Conservation (phyloP, 2,329 filamentous ascomycete genomes). For the Knufia petricola region DNA sequence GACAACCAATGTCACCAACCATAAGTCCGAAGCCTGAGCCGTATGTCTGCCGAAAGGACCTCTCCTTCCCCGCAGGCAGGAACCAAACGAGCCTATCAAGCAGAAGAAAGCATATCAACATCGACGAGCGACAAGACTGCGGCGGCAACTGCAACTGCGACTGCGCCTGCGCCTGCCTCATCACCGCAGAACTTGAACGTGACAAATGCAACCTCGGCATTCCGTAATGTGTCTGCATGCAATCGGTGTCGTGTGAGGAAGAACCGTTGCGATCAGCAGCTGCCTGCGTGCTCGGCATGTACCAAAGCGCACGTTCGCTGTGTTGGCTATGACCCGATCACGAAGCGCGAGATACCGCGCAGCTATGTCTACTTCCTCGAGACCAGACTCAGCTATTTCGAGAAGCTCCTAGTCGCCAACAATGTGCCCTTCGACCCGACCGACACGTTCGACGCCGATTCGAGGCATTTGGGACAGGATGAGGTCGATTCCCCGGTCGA, state of each 20-base stretch:
- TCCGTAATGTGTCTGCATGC: slow-evolving; percentile 86
- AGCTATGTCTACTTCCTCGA: slow-evolving; percentile 94
- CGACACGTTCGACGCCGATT: slow-evolving; percentile 52
- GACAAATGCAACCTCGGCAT: slow-evolving; percentile 42
- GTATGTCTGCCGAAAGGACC: slow-evolving; percentile 15
- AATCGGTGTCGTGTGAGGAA: slow-evolving; percentile 87
- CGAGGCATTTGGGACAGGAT: slow-evolving; percentile 14
- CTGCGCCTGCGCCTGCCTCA: slow-evolving; percentile 14
- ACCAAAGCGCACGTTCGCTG: slow-evolving; percentile 87
- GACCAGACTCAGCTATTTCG: slow-evolving; percentile 72
- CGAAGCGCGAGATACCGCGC: slow-evolving; percentile 87
- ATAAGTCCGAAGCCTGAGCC: neutral
- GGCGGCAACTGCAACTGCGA: no score
- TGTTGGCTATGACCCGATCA: slow-evolving; percentile 92
- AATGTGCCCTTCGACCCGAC: slow-evolving; percentile 63
- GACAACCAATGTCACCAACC: neutral
- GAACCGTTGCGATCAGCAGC: slow-evolving; percentile 86
- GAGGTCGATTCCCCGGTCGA: slow-evolving; percentile 6
- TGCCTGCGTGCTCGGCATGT: slow-evolving; percentile 84
- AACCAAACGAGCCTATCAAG: slow-evolving; percentile 22
- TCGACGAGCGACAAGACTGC: slow-evolving; percentile 8
- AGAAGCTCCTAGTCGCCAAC: slow-evolving; percentile 61
- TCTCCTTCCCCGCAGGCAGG: slow-evolving; percentile 19
- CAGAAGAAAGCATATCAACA: slow-evolving; percentile 14
- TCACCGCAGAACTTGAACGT: slow-evolving; percentile 22